phyloP scores from a whole-genome alignment of 768 basidiomycete species.

The Lactarius vividus region DNA sequence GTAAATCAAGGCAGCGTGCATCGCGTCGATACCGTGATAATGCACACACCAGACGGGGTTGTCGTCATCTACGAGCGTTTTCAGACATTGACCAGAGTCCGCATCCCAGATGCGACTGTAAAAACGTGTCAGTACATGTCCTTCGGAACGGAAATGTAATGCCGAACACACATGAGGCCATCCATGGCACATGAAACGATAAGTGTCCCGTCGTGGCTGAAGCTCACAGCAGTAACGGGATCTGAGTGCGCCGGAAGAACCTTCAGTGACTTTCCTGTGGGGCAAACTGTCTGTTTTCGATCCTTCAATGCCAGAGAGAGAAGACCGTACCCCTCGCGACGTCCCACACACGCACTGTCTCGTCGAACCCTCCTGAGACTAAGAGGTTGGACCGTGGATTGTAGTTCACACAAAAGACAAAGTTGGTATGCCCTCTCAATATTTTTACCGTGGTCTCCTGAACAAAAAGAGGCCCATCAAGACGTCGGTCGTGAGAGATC shows the following conservation, averaged over 20 bases:
- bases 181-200: conserved; percentile 96
- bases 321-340: conserved; percentile 68
- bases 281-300: background rate
- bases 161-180: conserved; percentile 76
- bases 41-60: conserved; percentile 80
- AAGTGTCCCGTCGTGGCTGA: conserved; percentile 93
- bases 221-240: conserved; percentile 91
- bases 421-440: conserved; percentile 85
- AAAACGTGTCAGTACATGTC: conserved; percentile 5
- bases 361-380: conserved; percentile 93
- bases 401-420: conserved; percentile 92
- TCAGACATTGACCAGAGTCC: conserved; percentile 95
- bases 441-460: conserved; percentile 62
- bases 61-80: conserved; percentile 94
- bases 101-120: conserved; percentile 95
- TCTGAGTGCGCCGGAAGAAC: conserved; percentile 95
- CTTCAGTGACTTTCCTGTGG: conserved; percentile 74
- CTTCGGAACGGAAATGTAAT: background rate
- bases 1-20: background rate
- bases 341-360: conserved; percentile 97
- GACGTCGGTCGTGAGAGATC: conserved; percentile 6
- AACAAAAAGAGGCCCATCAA: conserved; percentile 6
- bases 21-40: background rate
- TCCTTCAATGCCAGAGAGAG: background rate
- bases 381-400: conserved; percentile 87